Percentiles rank a stretch among this genome's conserved stretches.
Evolutionary conservation across 768 basidiomycete species (phyloP).

Genomic region (Coprinopsis marcescibilis): DNA sequence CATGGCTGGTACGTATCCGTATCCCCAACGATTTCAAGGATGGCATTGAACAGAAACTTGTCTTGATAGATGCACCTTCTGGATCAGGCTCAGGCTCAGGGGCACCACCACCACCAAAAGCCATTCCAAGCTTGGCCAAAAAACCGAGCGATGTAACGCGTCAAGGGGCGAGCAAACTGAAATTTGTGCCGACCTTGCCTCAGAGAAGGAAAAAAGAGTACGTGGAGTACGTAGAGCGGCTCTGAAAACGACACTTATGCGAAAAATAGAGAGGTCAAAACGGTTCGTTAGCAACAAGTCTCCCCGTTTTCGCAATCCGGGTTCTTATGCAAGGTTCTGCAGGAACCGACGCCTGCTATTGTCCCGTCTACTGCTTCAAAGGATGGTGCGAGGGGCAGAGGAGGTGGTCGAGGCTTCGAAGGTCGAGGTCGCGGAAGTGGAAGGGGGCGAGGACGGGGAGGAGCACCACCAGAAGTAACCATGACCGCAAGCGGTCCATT

Average conservation of each 20-base stretch:
- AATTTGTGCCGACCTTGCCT: conserved; percentile 75
- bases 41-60: no score
- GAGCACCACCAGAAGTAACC: conserved; percentile 49
- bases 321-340: conserved; percentile 5
- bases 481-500: conserved; percentile 88
- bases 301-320: neutral
- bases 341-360: conserved; percentile 43
- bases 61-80: conserved; percentile 28
- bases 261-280: conserved; percentile 52
- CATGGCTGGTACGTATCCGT: conserved; percentile 24
- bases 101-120: conserved; percentile 40
- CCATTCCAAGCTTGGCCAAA: conserved; percentile 73
- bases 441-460: conserved; percentile 46
- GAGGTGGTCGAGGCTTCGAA: conserved; percentile 12
- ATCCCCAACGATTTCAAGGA: no score
- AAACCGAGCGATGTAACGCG: conserved; percentile 66
- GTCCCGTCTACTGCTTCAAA: conserved; percentile 22
- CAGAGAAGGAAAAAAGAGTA: conserved; percentile 77
- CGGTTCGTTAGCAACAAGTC: conserved; percentile 36
- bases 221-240: conserved; percentile 26
- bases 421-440: conserved; percentile 42
- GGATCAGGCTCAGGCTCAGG: conserved; percentile 20
- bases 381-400: neutral
- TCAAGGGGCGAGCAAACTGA: conserved; percentile 70
- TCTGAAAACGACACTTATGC: neutral